A percentile compares a stretch with the other conserved stretches of the same genome.
phyloP scores from a whole-genome alignment of 768 basidiomycete species.

The Chiua virens region DNA sequence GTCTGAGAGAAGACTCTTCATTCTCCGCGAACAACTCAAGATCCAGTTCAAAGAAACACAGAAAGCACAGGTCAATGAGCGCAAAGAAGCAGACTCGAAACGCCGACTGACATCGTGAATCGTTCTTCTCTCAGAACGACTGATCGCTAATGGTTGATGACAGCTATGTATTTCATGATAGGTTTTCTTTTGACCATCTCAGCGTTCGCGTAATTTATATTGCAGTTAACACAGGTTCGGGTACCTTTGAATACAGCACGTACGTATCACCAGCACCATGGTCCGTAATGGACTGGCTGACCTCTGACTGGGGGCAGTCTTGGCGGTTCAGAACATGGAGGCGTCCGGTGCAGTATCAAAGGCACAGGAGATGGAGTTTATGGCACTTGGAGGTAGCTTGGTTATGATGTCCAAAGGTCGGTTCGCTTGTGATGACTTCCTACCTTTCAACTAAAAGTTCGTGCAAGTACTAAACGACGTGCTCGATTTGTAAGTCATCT shows the following conservation, averaged over 20 bases:
- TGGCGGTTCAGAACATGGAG: conserved; percentile 92
- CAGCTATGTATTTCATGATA: conserved; percentile 80
- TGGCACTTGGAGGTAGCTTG: conserved; percentile 76
- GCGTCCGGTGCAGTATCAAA: conserved; percentile 70
- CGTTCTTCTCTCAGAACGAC: conserved; percentile 14
- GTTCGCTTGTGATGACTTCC: conserved; percentile 10
- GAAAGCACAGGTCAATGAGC: conserved; percentile 74
- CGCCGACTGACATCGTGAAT: conserved; percentile 75
- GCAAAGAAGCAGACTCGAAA: conserved; percentile 77
- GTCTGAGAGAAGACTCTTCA: conserved; percentile 64
- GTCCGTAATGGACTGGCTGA: too few species aligned
- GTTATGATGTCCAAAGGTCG: conserved; percentile 87
- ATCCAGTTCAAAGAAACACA: conserved; percentile 68
- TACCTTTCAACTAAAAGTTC: conserved; percentile 1
- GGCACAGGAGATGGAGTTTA: conserved; percentile 85
- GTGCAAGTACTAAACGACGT: conserved; percentile 73
- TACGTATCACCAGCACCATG: conserved; percentile 12
- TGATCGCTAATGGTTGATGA: conserved; percentile 5
- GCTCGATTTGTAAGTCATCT: conserved; percentile 67
- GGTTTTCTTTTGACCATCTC: conserved; percentile 29
- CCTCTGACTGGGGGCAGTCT: conserved; percentile 35
- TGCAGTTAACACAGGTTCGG: conserved; percentile 56
- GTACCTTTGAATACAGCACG: conserved; percentile 80
- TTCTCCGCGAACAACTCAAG: conserved; percentile 73
- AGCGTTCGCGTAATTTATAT: conserved; percentile 14